Percentiles rank a stretch among this genome's conserved stretches.
These are phyloP conservation scores for Nyssa sinensis DNA, from an alignment of 148 eudicot species.

Conservation along the genomic window DNA sequence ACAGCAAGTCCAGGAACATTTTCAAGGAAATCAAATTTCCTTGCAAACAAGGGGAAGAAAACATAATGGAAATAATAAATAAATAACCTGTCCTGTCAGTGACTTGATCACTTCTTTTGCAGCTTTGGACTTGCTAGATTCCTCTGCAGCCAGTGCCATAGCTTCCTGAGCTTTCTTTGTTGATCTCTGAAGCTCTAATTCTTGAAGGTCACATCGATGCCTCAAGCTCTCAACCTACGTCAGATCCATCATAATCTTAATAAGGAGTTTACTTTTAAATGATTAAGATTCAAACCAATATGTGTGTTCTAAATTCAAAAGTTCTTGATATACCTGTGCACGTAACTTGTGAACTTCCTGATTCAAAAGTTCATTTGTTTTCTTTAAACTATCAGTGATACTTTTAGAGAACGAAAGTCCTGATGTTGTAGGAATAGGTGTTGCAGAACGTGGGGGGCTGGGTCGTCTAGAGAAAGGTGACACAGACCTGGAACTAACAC, in stretches of 20 bases:
- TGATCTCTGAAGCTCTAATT: constrained; percentile 72
- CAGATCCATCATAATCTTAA: constrained; percentile 7
- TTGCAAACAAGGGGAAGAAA: no score
- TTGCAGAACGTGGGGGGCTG: constrained; percentile 94
- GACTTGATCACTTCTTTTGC: constrained; percentile 94
- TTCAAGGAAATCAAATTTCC: no score
- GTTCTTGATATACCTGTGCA: constrained; percentile 54
- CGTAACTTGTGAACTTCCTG: constrained; percentile 82
- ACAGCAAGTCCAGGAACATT: no score
- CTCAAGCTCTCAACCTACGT: constrained; percentile 75
- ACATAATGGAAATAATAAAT: neutral
- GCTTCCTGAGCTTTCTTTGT: constrained; percentile 84
- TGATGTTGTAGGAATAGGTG: constrained; percentile 83
- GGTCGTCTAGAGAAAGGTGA: constrained; percentile 90
- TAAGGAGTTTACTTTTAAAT: neutral
- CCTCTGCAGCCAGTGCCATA: constrained; percentile 72
- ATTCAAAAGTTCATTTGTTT: constrained; percentile 83
- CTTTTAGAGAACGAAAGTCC: constrained; percentile 85
- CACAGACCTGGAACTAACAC: constrained; percentile 72
- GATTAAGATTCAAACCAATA: neutral
- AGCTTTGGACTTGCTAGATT: constrained; percentile 86
- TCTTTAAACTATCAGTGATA: constrained; percentile 77
- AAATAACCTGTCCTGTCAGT: constrained; percentile 80
- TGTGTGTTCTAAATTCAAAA: neutral
- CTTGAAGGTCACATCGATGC: constrained; percentile 73